Conservation (phyloP, 2,329 filamentous ascomycete genomes). For the Herpotrichia juniperi region DNA sequence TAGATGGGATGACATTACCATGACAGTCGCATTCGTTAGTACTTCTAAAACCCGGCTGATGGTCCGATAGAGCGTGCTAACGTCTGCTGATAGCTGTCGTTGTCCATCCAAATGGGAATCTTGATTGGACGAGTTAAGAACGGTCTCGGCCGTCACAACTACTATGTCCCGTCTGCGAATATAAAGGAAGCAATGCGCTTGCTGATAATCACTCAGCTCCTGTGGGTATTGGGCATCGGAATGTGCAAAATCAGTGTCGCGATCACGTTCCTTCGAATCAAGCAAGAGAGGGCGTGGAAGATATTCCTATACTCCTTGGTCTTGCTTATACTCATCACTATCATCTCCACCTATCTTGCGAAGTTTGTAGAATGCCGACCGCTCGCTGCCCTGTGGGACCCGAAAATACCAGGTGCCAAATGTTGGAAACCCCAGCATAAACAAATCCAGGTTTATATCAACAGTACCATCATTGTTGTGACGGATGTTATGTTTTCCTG, state of each 20-base stretch:
- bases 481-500: constrained; percentile 27
- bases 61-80: constrained; percentile 1
- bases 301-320: too few species aligned
- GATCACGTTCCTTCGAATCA: constrained; percentile 29
- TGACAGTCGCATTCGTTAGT: constrained; percentile 17
- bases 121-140: too few species aligned
- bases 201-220: constrained; percentile 14
- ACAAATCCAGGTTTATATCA: constrained; percentile 18
- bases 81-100: too few species aligned
- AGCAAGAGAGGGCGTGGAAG: constrained; percentile 15
- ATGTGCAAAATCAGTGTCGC: constrained; percentile 23
- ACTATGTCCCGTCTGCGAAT: constrained; percentile 1
- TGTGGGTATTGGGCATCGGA: constrained; percentile 7
- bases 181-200: constrained; percentile 11
- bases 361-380: constrained; percentile 27
- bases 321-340: constrained; percentile 25
- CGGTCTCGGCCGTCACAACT: constrained; percentile 11
- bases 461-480: constrained; percentile 20
- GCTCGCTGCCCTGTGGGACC: constrained; percentile 22
- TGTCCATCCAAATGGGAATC: too few species aligned
- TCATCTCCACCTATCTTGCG: constrained; percentile 23
- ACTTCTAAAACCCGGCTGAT: background rate
- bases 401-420: constrained; percentile 8
- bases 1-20: constrained; percentile 24
- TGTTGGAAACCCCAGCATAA: constrained; percentile 12